Percentiles rank a stretch among this genome's conserved stretches.
Evolutionary conservation across 2,329 filamentous ascomycete species (phyloP).

Genomic region (Venturia oleaginea): DNA sequence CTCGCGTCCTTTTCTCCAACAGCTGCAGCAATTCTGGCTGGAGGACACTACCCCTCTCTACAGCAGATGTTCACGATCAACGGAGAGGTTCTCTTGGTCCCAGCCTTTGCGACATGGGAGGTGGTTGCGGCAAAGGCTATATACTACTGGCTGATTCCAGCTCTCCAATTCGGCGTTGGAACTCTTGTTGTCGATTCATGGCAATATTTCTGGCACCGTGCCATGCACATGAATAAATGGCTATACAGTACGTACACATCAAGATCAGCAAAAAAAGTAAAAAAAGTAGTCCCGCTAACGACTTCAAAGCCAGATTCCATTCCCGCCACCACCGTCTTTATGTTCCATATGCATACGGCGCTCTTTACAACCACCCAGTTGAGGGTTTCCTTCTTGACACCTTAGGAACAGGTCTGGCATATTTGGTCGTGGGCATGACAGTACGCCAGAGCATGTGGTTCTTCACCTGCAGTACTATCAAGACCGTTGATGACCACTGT

Average conservation of each 20-base stretch:
- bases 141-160: conserved; percentile 71
- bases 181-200: conserved; percentile 81
- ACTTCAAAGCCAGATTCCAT: conserved; percentile 65
- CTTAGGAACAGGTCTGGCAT: conserved; percentile 73
- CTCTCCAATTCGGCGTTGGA: conserved; percentile 65
- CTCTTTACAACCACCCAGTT: conserved; percentile 91
- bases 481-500: conserved; percentile 96
- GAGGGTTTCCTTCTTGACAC: conserved; percentile 94
- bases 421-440: conserved; percentile 75
- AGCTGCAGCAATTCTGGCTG: conserved; percentile 65
- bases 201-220: conserved; percentile 95
- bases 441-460: conserved; percentile 79
- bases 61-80: conserved; percentile 48
- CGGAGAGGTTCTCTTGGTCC: conserved; percentile 44
- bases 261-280: neutral
- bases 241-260: conserved; percentile 66
- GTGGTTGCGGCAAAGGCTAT: conserved; percentile 61
- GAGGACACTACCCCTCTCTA: conserved; percentile 70
- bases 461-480: conserved; percentile 81
- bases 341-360: conserved; percentile 94
- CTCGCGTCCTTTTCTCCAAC: conserved; percentile 62
- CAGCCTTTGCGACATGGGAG: conserved; percentile 80
- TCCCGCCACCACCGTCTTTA: conserved; percentile 94
- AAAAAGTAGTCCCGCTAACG: too few relatives aligned
- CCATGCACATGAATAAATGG: conserved; percentile 97